Evolutionary conservation across 495 filamentous ascomycete species (phyloP).

Genomic region (Hypoxylon subgilvum): DNA sequence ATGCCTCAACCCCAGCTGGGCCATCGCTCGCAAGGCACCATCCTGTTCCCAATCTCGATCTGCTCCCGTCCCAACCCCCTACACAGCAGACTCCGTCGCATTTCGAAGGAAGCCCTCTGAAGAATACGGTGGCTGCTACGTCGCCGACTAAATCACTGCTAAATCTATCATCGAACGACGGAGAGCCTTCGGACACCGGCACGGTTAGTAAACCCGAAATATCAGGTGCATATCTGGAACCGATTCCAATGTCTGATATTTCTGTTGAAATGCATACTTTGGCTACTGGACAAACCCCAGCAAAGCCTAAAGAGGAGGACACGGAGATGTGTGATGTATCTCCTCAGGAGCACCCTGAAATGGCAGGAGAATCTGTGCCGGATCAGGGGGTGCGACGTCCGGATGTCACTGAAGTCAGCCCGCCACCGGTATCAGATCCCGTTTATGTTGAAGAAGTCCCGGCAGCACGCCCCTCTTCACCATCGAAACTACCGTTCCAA

Average conservation of each 20-base stretch:
- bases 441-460: background rate
- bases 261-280: background rate
- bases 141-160: slow-evolving; percentile 23
- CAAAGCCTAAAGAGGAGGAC: slow-evolving; percentile 5
- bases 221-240: background rate
- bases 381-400: slow-evolving; percentile 1
- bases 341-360: background rate
- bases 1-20: slow-evolving; percentile 29
- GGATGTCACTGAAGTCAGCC: background rate
- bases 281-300: background rate
- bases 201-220: background rate
- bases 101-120: slow-evolving; percentile 56
- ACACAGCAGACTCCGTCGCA: slow-evolving; percentile 35
- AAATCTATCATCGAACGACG: slow-evolving; percentile 7
- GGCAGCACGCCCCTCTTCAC: background rate
- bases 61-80: slow-evolving; percentile 15
- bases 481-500: too few relatives aligned
- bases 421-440: background rate
- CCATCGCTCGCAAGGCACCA: slow-evolving; percentile 14
- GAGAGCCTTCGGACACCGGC: slow-evolving; percentile 6
- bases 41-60: slow-evolving; percentile 15
- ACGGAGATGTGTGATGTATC: slow-evolving; percentile 24
- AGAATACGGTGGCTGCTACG: slow-evolving; percentile 47
- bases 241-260: background rate
- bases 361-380: background rate